Conservation (phyloP, 2,329 filamentous ascomycete genomes). For the Colletotrichum karsti region DNA sequence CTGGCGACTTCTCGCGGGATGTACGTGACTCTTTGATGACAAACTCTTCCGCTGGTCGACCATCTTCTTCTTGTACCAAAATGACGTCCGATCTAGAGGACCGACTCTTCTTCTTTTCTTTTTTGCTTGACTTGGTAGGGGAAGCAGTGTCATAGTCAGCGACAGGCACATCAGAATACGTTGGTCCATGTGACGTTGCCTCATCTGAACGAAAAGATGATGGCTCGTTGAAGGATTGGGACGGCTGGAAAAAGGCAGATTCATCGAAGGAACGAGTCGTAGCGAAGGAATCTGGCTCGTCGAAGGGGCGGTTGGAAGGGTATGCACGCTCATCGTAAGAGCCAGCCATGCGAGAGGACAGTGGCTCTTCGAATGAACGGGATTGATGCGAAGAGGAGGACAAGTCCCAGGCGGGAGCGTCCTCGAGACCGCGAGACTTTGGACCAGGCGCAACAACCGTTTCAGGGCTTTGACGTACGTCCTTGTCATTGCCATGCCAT, state of each 20-base stretch:
- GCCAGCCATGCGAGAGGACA: background rate
- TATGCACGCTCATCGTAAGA: background rate
- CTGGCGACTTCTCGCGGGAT: background rate
- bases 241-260: background rate
- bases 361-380: background rate
- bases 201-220: too few relatives aligned
- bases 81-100: slow-evolving; percentile 37
- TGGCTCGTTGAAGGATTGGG: background rate
- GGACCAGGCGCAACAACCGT: slow-evolving; percentile 17
- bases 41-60: slow-evolving; percentile 4
- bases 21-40: background rate
- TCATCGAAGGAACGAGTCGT: background rate
- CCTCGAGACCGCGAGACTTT: background rate
- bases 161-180: background rate
- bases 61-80: slow-evolving; percentile 34
- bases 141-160: slow-evolving; percentile 33
- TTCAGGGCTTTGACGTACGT: slow-evolving; percentile 11
- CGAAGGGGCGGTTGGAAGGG: background rate
- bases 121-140: slow-evolving; percentile 39
- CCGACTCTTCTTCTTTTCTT: slow-evolving; percentile 51
- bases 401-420: slow-evolving; percentile 6
- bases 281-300: background rate
- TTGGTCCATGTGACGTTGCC: background rate
- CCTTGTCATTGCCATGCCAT: background rate
- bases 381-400: background rate